Base-by-base conservation (phyloP, 306 rosid species). In the Quillaja saponaria region DNA sequence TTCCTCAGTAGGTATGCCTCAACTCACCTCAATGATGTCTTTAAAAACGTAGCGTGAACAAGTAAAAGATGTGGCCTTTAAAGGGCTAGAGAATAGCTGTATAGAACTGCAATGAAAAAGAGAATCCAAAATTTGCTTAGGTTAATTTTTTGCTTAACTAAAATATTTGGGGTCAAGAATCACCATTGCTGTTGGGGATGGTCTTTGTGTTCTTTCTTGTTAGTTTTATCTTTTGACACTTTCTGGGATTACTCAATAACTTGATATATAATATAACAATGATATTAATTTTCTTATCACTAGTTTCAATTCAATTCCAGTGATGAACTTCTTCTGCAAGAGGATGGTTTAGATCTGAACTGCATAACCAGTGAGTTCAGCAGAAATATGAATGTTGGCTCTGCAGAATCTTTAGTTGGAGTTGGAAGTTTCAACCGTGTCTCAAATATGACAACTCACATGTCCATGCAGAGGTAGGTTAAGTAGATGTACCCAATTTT, bases 311-410 rank as follows among this genome's bases (percentile, higher is more conserved):
- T 71, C 58, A 58, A 66, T 68, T 84, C 58, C 81, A 94, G 99
- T 63, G 99, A 94, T 76, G 99, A 89, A 61, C 96, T 87, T 45
- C 97, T 94, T 61, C 86, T 94, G 74, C 97, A 89, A 84, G 99
- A 94, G 21, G 97, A 86, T 73, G 80, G 85, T 67, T 78, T 84
- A 44, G 95, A 94, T 69, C 77, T 44, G 42, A 76, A 63, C 75
- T 28, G 49, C 77, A 55, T 86, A 71, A 44, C 82, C 34, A 50
- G 75, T 34, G 97, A 83, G 62, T 86, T 94, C 63, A 61, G 87
- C 78, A 80, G 79, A 64, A 71, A 64, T 60, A 68, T 94, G 86
- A 87, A 80, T 78, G 71, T 94, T 67, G 85, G 82, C 64, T 87
- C 95, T 38, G 50, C 82, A 35, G 88, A 89, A 62, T 69, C 85